Evolutionary conservation across 768 basidiomycete genomes (phyloP), one percentile per base, ranked within the genome.

Genomic region (Rubroboletus satanas): DNA sequence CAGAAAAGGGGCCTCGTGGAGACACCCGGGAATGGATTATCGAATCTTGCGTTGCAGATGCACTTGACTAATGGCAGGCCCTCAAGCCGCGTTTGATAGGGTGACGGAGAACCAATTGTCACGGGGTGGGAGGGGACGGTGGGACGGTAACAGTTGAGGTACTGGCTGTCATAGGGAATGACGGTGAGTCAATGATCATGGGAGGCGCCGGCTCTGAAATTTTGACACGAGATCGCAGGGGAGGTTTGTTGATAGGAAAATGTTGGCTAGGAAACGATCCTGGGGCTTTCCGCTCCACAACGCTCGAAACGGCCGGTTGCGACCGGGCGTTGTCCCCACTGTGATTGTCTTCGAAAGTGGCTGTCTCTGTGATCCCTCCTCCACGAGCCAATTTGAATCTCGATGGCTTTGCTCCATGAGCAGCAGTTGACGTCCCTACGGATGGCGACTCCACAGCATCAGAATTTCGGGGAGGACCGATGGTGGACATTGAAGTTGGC

Each of bases 381-480:
- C 49, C 57, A 15, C 36, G 52, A 42, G 52, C 39, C 74, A 69
- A n/a, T 72, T 66, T 66, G 79, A 84, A 83, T 63, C 73, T 79
- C 8, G 80, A 83, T 5, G 68, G 64, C 54, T 77, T 78, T 36
- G 71, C 67, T 48, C 66, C 74, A 47, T 4, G 45, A 35, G 37
- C 10, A 33, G 52, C 4, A 29, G 31, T 41, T 37, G 55, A 50
- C 18, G 48, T 28, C 18, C 14, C 44, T 36, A 9, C 29, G 7
- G 28, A 39, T 45, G 52, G 17, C 7, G 52, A 37, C 31, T 51
- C 49, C 15, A 32, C n/a, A 2, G 12, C 17, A 21, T 49, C 46
- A 23, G 41, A 11, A 21, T 28, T n/a, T 21, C 10, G 12, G 11
- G 41, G 52, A 46, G 46, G 10, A 23, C 35, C 4, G 21, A 33